These are phyloP conservation scores for Pterocarpus macrocarpus DNA, from an alignment of 306 rosid genomes.

Conservation along the genomic window DNA sequence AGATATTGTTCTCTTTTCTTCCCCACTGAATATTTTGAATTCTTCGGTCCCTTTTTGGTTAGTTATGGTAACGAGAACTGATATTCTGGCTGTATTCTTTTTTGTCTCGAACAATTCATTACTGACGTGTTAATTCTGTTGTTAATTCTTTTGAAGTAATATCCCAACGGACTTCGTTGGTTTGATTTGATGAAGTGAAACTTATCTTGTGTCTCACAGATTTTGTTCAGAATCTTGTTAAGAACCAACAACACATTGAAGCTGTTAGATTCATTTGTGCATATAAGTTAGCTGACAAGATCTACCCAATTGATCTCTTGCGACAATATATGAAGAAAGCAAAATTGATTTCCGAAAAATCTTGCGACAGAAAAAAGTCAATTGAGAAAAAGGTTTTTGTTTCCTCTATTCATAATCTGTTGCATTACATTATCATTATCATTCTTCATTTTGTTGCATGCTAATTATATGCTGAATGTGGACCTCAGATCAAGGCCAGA, in stretches of 20 bases:
- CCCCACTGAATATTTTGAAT: neutral
- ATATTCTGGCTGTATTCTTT: conserved; percentile 5
- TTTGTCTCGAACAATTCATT: neutral
- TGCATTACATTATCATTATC: conserved; percentile 26
- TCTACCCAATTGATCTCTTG: conserved; percentile 55
- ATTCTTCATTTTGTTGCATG: conserved; percentile 17
- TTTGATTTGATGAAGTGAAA: conserved; percentile 32
- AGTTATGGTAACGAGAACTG: neutral
- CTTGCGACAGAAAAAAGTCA: neutral
- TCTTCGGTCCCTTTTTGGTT: neutral
- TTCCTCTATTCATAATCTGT: neutral
- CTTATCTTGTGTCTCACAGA: conserved; percentile 38
- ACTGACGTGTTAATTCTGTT: neutral
- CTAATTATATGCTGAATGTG: conserved; percentile 21
- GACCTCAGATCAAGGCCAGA: conserved; percentile 51
- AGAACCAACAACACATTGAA: conserved; percentile 52
- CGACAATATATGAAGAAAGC: conserved; percentile 37
- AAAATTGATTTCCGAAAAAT: neutral
- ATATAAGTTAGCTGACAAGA: conserved; percentile 56
- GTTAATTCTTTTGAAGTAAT: conserved; percentile 1
- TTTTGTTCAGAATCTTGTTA: conserved; percentile 54
- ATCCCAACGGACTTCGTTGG: neutral
- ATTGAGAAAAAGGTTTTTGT: conserved; percentile 47
- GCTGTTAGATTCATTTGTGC: conserved; percentile 69
- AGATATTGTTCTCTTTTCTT: neutral